A percentile compares a stretch with the other conserved stretches of the same genome.
phyloP scores from a whole-genome alignment of 495 filamentous ascomycete genomes.

The Amphirosellinia nigrospora region DNA sequence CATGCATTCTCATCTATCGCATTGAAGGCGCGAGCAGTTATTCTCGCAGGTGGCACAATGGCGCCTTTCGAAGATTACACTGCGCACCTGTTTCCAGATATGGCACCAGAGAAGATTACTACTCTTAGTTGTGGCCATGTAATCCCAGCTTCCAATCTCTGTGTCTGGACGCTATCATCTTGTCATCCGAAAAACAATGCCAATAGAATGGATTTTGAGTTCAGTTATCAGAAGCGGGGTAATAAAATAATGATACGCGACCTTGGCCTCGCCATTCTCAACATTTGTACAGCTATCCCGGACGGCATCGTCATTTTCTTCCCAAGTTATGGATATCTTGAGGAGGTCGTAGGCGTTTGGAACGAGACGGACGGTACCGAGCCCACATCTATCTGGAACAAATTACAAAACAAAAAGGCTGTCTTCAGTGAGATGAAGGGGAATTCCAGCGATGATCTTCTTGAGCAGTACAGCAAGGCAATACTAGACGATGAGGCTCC shows the following conservation, averaged over 20 bases:
- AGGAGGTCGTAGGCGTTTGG: slow-evolving; percentile 74
- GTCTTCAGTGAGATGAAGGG: slow-evolving; percentile 72
- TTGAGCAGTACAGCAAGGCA: slow-evolving; percentile 72
- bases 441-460: slow-evolving; percentile 65
- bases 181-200: slow-evolving; percentile 45
- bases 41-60: slow-evolving; percentile 96
- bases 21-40: slow-evolving; percentile 82
- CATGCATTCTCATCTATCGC: slow-evolving; percentile 90
- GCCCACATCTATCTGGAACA: slow-evolving; percentile 56
- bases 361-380: slow-evolving; percentile 42
- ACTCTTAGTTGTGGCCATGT: slow-evolving; percentile 95
- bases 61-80: slow-evolving; percentile 92
- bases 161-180: slow-evolving; percentile 66
- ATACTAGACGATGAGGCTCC: slow-evolving; percentile 53
- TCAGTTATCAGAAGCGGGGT: slow-evolving; percentile 81
- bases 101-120: slow-evolving; percentile 66
- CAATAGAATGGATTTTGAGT: slow-evolving; percentile 73
- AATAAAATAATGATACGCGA: slow-evolving; percentile 67
- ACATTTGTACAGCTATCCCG: slow-evolving; percentile 74
- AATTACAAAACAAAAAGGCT: slow-evolving; percentile 65
- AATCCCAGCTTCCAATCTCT: slow-evolving; percentile 80
- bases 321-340: slow-evolving; percentile 89
- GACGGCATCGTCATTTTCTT: slow-evolving; percentile 98
- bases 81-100: slow-evolving; percentile 80
- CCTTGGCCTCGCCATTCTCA: slow-evolving; percentile 74